Evolutionary conservation across 129 eudicot genomes (phyloP), one percentile per base, ranked within the genome.

Genomic region (Lactuca sativa): DNA sequence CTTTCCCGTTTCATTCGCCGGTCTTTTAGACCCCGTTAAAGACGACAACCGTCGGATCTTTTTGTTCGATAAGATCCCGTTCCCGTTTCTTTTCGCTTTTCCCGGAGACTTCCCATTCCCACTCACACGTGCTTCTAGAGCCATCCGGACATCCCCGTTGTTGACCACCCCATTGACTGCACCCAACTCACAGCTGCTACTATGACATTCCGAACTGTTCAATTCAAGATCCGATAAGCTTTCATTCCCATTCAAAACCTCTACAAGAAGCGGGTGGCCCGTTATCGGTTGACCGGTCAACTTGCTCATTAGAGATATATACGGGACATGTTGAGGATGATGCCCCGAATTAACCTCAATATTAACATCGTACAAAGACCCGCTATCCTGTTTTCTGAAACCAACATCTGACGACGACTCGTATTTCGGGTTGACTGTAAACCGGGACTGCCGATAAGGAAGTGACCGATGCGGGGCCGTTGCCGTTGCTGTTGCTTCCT

Each of bases 1-100:
- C 77, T 75, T 76, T 74, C 49, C 84, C 3, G 40, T 78, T 53
- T 70, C 78, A 40, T 31, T 51, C 32, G 52, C 51, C 32, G 52
- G 82, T 56, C 63, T 78, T 25, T 72, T 82, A 30, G 86, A 56
- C 31, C 87, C 84, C 4, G 88, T 84, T 48, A 92, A 51, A 0
- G 98, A 84, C 7, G 98, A 92, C 80, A 92, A 55, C 40, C 51
- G 84, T 21, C 95, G 77, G 37, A 74, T 92, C 83, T 92, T 91
- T 73, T 91, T 88, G 74, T 59, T 75, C 0, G 95, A 79, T 32
- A 73, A 69, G 9, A 69, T 15, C 69, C 92, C 86, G 60, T 61
- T 15, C 69, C 92, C 86, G 60, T 61, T 80, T 64, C 56, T 85
- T 54, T 78, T 78, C 2, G 66, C 10, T 67, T 75, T 83, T 74